Evolutionary conservation across 1,284 basidiomycete species (phyloP).

Genomic region (Microbotryum lychnidis-dioicae): DNA sequence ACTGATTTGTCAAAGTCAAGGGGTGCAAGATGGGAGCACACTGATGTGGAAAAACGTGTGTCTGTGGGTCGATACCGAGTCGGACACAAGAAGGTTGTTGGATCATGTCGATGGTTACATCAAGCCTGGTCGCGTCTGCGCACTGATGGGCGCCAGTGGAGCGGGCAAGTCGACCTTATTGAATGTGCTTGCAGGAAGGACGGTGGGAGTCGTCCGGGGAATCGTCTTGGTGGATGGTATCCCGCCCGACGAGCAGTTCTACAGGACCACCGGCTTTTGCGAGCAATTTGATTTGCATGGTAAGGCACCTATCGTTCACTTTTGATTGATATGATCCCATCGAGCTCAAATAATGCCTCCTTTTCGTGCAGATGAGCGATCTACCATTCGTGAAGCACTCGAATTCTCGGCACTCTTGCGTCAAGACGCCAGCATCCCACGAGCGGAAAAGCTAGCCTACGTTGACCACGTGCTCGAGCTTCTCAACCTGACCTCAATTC

Average conservation of each 20-base stretch:
- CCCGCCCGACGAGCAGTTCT: slow-evolving; percentile 45
- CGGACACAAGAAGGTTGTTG: slow-evolving; percentile 39
- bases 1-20: slow-evolving; percentile 19
- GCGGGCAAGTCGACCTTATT: slow-evolving; percentile 40
- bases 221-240: slow-evolving; percentile 49
- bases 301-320: not conserved
- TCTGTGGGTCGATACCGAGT: slow-evolving; percentile 29
- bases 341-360: slow-evolving; percentile 6
- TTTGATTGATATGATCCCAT: not conserved
- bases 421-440: slow-evolving; percentile 46
- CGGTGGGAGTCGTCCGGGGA: slow-evolving; percentile 47
- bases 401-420: slow-evolving; percentile 54
- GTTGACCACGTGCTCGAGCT: slow-evolving; percentile 49
- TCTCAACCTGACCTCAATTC: slow-evolving; percentile 46
- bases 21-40: not conserved
- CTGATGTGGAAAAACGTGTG: slow-evolving; percentile 42
- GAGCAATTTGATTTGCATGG: slow-evolving; percentile 33
- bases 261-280: slow-evolving; percentile 47
- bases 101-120: slow-evolving; percentile 47
- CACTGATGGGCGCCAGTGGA: slow-evolving; percentile 38
- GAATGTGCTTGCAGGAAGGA: slow-evolving; percentile 51
- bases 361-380: slow-evolving; percentile 45
- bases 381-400: slow-evolving; percentile 54
- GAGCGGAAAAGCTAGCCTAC: slow-evolving; percentile 48
- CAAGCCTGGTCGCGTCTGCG: slow-evolving; percentile 46